Evolutionary conservation across 1,139 yeast species (phyloP).

Genomic region (Yamadazyma aaseri): DNA sequence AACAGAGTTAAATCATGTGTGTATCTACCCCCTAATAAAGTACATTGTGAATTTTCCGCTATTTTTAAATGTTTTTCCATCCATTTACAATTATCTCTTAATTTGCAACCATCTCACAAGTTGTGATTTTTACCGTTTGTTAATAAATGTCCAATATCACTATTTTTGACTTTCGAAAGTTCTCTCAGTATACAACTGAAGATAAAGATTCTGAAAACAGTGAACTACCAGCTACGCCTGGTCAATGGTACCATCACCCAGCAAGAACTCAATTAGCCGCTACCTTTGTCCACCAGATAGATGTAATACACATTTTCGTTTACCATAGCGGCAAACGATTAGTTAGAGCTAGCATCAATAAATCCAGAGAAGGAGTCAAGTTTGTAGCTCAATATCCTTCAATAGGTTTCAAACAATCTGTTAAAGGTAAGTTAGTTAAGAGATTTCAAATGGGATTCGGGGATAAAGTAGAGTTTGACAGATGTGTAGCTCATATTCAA

Average conservation of each 20-base stretch:
- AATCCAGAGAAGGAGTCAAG: background rate
- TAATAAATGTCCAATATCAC: conserved; percentile 2
- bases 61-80: background rate
- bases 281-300: conserved; percentile 9
- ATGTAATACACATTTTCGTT: conserved; percentile 9
- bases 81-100: background rate
- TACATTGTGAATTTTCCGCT: background rate
- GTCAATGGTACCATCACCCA: conserved; percentile 16
- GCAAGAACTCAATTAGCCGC: conserved; percentile 12
- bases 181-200: conserved; percentile 6
- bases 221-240: conserved; percentile 1
- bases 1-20: background rate
- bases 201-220: background rate
- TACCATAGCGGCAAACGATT: conserved; percentile 15
- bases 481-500: conserved; percentile 7
- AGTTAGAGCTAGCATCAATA: conserved; percentile 5
- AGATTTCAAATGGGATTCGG: conserved; percentile 16
- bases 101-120: background rate
- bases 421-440: conserved; percentile 7
- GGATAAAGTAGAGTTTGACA: conserved; percentile 5
- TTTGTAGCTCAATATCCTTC: conserved; percentile 14
- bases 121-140: conserved; percentile 2
- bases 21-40: background rate
- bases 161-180: conserved; percentile 13
- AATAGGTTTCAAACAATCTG: conserved; percentile 14